Evolutionary conservation across 148 eudicot species (phyloP).

Genomic region (Simmondsia chinensis): DNA sequence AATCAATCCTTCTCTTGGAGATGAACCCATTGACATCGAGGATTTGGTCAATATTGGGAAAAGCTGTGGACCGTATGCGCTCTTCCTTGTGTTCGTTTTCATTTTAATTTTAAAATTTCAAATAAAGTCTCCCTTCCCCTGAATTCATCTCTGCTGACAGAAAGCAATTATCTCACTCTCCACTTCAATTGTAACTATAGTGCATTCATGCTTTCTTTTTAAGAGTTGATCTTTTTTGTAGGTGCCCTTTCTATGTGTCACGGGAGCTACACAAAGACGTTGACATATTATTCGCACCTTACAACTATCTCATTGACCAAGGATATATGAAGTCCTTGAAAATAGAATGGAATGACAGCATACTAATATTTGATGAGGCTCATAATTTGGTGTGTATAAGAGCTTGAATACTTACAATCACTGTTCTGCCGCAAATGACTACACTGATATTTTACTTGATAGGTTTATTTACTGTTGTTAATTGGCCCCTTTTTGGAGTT

Average conservation of each 20-base stretch:
- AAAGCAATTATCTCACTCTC: too few relatives aligned
- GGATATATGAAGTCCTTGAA: slow-evolving; percentile 49
- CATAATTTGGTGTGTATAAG: slow-evolving; percentile 75
- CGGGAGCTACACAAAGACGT: slow-evolving; percentile 84
- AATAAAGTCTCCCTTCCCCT: too few relatives aligned
- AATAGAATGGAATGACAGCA: slow-evolving; percentile 62
- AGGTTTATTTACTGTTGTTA: neutral
- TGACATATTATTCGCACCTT: slow-evolving; percentile 93
- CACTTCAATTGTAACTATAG: neutral
- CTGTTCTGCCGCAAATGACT: neutral
- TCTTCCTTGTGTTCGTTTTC: neutral
- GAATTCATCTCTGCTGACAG: too few relatives aligned
- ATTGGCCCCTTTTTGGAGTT: too few relatives aligned
- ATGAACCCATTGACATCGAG: slow-evolving; percentile 94
- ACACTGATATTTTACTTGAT: neutral
- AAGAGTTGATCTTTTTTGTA: slow-evolving; percentile 9
- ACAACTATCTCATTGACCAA: slow-evolving; percentile 93
- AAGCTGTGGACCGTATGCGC: slow-evolving; percentile 89
- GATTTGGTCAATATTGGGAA: slow-evolving; percentile 88
- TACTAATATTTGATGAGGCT: slow-evolving; percentile 97
- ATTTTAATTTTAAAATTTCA: too few relatives aligned
- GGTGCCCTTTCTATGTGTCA: slow-evolving; percentile 94
- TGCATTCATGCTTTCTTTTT: slow-evolving; percentile 5
- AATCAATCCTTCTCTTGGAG: slow-evolving; percentile 73
- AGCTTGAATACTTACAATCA: slow-evolving; percentile 1